Evolutionary conservation across 1,284 basidiomycete species (phyloP).

Genomic region (Microstroma glucosiphilum): DNA sequence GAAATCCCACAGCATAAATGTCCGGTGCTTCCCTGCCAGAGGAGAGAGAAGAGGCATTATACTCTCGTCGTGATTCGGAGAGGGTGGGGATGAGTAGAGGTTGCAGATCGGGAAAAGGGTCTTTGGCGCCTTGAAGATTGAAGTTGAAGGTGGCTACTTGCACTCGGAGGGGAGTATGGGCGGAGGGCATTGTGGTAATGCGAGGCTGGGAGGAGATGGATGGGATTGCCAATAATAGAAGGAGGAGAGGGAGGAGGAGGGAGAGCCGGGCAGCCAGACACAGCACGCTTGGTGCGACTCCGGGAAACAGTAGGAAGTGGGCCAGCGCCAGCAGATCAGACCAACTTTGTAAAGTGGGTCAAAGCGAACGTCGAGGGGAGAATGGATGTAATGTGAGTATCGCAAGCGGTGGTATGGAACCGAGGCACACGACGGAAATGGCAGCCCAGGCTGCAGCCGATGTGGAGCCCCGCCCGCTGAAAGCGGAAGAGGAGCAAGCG

Average conservation of each 20-base stretch:
- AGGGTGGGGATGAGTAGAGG: conserved; percentile 48
- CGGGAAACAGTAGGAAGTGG: too few species aligned
- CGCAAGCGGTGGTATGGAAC: too few species aligned
- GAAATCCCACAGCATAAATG: conserved; percentile 80
- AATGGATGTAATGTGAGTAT: too few species aligned
- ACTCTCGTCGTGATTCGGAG: conserved; percentile 27
- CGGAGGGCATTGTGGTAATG: conserved; percentile 7
- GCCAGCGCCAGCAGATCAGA: background rate
- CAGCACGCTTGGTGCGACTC: too few species aligned
- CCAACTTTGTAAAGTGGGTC: background rate
- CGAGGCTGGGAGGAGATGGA: background rate
- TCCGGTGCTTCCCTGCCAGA: conserved; percentile 54
- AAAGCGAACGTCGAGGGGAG: background rate
- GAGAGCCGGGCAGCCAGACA: background rate
- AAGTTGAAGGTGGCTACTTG: conserved; percentile 81
- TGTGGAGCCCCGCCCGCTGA: too few species aligned
- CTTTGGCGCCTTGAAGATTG: conserved; percentile 63
- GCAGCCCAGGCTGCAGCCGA: too few species aligned
- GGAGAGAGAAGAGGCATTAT: conserved; percentile 22
- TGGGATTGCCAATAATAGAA: background rate
- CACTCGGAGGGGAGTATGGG: conserved; percentile 54
- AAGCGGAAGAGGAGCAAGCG: too few species aligned
- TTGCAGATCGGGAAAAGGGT: conserved; percentile 44
- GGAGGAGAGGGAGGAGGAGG: background rate
- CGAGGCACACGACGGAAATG: too few species aligned